Evolutionary conservation across 2,329 filamentous ascomycete genomes (phyloP).

Genomic region (Myriosclerotinia scirpicola): DNA sequence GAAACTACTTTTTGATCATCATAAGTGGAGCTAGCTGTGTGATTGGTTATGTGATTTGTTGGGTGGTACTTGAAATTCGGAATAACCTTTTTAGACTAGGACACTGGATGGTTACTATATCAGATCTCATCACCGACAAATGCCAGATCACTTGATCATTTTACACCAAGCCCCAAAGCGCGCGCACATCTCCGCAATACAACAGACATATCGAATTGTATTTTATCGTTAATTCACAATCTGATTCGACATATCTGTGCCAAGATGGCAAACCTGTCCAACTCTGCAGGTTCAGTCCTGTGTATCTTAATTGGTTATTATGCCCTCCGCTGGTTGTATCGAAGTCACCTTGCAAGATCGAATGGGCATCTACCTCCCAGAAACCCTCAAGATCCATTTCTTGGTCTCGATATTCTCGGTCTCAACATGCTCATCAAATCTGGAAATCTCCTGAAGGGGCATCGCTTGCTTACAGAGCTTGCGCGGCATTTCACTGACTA

Average conservation of each 20-base stretch:
- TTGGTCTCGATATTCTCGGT: slow-evolving; percentile 52
- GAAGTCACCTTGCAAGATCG: slow-evolving; percentile 1
- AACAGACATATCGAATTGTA: too few species aligned
- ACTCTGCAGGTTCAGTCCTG: background rate
- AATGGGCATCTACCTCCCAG: slow-evolving; percentile 7
- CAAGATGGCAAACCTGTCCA: background rate
- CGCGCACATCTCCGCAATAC: too few species aligned
- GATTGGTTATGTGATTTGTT: too few species aligned
- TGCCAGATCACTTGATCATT: too few species aligned
- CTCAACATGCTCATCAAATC: slow-evolving; percentile 47
- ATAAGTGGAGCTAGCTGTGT: too few species aligned
- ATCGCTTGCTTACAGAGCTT: background rate
- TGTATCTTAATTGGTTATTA: slow-evolving; percentile 4
- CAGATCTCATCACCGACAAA: too few species aligned
- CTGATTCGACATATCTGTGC: background rate
- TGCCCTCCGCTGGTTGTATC: background rate
- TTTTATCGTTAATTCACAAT: too few species aligned
- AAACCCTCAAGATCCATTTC: slow-evolving; percentile 48
- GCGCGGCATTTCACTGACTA: background rate
- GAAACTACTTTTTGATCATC: too few species aligned
- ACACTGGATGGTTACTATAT: too few species aligned
- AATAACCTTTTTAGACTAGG: too few species aligned
- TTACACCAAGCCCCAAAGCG: too few species aligned
- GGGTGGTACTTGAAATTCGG: too few species aligned
- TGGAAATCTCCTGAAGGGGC: slow-evolving; percentile 41